These are phyloP conservation scores for Fusarium incarnatum DNA, from an alignment of 2,329 filamentous ascomycete genomes.

Conservation along the genomic window DNA sequence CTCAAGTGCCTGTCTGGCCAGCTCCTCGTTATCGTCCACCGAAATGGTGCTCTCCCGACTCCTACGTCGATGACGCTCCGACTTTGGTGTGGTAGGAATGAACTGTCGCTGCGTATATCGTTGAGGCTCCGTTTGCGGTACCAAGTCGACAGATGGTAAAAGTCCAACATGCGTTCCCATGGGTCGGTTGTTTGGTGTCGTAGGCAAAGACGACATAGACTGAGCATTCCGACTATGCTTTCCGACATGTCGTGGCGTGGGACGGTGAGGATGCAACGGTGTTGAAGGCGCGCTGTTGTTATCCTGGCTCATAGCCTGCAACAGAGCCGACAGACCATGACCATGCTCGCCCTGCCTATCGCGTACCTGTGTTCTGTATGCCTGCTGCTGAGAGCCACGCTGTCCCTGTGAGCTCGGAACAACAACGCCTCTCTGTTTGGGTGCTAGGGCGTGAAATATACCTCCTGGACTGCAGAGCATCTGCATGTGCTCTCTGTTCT, in stretches of 20 bases:
- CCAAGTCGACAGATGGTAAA: constrained; percentile 71
- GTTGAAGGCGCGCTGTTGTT: constrained; percentile 80
- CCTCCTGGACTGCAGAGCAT: constrained; percentile 80
- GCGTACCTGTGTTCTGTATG: constrained; percentile 58
- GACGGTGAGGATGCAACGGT: constrained; percentile 63
- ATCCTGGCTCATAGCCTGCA: constrained; percentile 82
- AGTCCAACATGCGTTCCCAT: constrained; percentile 63
- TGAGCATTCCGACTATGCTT: constrained; percentile 81
- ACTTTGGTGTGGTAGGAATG: constrained; percentile 59
- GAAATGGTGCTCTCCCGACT: constrained; percentile 91
- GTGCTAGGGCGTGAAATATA: constrained; percentile 72
- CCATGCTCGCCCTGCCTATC: constrained; percentile 68
- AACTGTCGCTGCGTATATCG: constrained; percentile 57
- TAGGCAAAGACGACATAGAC: constrained; percentile 85
- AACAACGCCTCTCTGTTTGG: constrained; percentile 58
- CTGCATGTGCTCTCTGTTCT: constrained; percentile 89
- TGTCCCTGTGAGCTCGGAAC: constrained; percentile 59
- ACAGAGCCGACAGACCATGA: constrained; percentile 79
- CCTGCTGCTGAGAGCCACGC: constrained; percentile 63
- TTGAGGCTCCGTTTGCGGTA: constrained; percentile 69
- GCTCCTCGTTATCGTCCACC: constrained; percentile 69
- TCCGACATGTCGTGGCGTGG: constrained; percentile 61
- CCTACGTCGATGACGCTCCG: constrained; percentile 64
- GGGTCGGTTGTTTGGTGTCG: constrained; percentile 73
- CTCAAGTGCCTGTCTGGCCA: constrained; percentile 65